Conservation (phyloP, 2,329 filamentous ascomycete species). For the Helotiales sp. region DNA sequence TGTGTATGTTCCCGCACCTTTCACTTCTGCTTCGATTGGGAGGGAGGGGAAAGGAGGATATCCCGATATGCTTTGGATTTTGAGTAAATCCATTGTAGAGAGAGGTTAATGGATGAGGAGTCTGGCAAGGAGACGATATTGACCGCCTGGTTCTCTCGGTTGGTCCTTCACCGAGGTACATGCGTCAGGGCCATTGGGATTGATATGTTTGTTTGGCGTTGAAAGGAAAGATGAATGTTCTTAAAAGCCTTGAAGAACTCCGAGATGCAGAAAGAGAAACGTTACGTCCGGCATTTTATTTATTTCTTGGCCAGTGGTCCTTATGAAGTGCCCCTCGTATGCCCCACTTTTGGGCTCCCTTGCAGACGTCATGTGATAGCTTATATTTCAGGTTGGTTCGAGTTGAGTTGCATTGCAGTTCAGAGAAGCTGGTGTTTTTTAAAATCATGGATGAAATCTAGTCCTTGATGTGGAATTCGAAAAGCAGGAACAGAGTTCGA, state of each 20-base stretch:
- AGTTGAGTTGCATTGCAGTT: too few species aligned
- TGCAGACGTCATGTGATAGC: neutral
- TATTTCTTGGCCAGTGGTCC: neutral
- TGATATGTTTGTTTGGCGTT: neutral
- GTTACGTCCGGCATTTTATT: neutral
- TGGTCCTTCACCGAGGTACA: conserved; percentile 9
- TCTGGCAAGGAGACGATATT: neutral
- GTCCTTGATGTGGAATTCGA: too few species aligned
- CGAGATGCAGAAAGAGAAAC: neutral
- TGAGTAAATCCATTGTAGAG: conserved; percentile 14
- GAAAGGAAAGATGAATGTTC: neutral
- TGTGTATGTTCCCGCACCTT: neutral
- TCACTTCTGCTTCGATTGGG: neutral
- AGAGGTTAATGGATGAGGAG: neutral
- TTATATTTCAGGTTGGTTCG: too few species aligned
- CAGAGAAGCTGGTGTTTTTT: neutral
- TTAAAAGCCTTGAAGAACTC: neutral
- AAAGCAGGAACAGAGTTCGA: too few species aligned
- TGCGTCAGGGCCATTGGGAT: neutral
- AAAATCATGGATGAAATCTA: too few species aligned
- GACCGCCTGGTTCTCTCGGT: neutral
- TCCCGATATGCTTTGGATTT: conserved; percentile 3
- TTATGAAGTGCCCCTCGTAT: neutral
- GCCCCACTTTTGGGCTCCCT: neutral
- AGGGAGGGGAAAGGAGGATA: neutral